Evolutionary conservation across 2,329 filamentous ascomycete species (phyloP), one percentile per base, ranked within the genome.

Genomic region (Aphanocladium album): DNA sequence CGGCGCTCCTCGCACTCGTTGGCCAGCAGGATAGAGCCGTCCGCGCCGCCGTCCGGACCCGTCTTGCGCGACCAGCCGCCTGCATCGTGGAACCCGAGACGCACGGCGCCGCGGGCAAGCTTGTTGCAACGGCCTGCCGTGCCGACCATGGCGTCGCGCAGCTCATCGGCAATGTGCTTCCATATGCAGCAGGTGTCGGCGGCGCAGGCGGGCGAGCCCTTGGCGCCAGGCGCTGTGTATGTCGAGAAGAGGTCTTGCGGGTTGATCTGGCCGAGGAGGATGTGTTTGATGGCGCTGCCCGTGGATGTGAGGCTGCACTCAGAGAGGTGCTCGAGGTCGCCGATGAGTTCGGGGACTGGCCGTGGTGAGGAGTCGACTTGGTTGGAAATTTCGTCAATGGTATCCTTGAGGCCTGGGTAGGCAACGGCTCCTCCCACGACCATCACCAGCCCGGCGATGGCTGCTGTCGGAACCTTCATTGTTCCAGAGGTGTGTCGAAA

Each of bases 11-110:
- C 67, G 65, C 79, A 77, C 43, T 73, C 70, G 14, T 68, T 27
- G 7, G 69, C 71, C 7, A 79, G 69, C 8, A 78, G 68, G 37
- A 80, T 68, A 19, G 73, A 76, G 2, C 78, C 78, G 62, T 80
- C 77, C 2, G 78, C 78, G 23, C 78, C 77, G 30, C 77, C 77
- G 11, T 68, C 69, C 3, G 59, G 30, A 2, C 66, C 63, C 0
- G 70, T 69, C 8, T 62, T 64, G 58, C 71, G 75, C 41, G 73
- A 74, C 75, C 76, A 79, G 23, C 71, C 68, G 5, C 71, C 77
- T 12, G 77, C 75, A 61, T 80, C 77, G 62, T 80, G 77, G 66
- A 79, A 80, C 14, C 75, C 77, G 16, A 78, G 70, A 12, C 77
- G 76, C 57, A 79, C 69, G 14, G 77, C 74, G 37, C 67, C 69